These are phyloP conservation scores for Epicoccum nigrum DNA, from an alignment of 2,329 filamentous ascomycete species.

Conservation along the genomic window DNA sequence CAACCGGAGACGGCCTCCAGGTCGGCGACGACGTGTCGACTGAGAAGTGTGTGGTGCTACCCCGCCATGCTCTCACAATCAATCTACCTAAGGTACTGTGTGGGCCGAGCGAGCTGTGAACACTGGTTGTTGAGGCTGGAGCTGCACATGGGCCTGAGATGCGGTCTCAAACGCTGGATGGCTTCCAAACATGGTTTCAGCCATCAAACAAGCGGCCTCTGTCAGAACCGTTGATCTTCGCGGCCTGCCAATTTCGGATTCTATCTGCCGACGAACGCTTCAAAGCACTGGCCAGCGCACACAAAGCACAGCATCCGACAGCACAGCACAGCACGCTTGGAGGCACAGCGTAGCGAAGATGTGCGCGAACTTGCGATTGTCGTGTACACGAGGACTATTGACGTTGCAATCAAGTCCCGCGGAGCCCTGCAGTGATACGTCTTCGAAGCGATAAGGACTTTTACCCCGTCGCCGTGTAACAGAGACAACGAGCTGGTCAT, in stretches of 20 bases:
- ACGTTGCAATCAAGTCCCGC: constrained; percentile 19
- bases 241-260: constrained; percentile 20
- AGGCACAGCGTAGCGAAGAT: constrained; percentile 10
- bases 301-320: neutral
- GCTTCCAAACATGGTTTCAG: constrained; percentile 22
- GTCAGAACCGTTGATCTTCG: constrained; percentile 17
- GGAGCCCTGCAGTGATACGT: constrained; percentile 14
- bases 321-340: constrained; percentile 21
- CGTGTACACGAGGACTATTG: constrained; percentile 11
- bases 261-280: constrained; percentile 8
- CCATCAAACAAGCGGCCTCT: constrained; percentile 15
- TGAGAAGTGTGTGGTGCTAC: constrained; percentile 6
- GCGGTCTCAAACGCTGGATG: constrained; percentile 20
- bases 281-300: constrained; percentile 7
- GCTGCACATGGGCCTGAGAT: constrained; percentile 6
- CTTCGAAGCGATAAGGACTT: constrained; percentile 11
- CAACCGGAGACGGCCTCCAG: constrained; percentile 31
- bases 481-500: constrained; percentile 3
- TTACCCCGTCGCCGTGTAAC: constrained; percentile 23
- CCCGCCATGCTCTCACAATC: constrained; percentile 28
- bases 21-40: constrained; percentile 21
- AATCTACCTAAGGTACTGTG: constrained; percentile 19
- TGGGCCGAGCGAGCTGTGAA: constrained; percentile 18
- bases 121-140: constrained; percentile 18
- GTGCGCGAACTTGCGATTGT: constrained; percentile 6